phyloP scores from a whole-genome alignment of 2,329 filamentous ascomycete species.

The Conoideocrella luteorostrata region DNA sequence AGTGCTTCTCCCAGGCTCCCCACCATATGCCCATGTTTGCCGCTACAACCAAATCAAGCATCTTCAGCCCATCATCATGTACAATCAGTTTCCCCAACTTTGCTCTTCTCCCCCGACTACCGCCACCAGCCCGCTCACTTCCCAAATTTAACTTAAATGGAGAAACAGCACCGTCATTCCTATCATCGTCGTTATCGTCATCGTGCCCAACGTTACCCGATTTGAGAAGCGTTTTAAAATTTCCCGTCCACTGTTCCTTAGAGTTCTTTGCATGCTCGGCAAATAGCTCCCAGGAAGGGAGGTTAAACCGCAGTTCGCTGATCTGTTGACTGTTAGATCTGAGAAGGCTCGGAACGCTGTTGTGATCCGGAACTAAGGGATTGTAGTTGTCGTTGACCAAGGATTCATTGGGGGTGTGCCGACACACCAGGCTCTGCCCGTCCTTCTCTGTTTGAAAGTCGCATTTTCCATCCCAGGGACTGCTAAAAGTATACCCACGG shows the following conservation, averaged over 20 bases:
- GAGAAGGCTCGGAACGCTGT: conserved; percentile 10
- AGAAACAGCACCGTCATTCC: conserved; percentile 27
- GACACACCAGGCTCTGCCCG: conserved; percentile 69
- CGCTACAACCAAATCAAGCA: conserved; percentile 88
- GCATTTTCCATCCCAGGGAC: conserved; percentile 82
- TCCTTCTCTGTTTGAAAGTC: conserved; percentile 74
- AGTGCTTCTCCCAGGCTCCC: conserved; percentile 68
- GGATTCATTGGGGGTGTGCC: conserved; percentile 55
- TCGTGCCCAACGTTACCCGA: conserved; percentile 19
- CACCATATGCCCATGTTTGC: conserved; percentile 93
- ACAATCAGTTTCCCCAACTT: conserved; percentile 93
- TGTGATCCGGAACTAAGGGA: conserved; percentile 34
- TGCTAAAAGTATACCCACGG: conserved; percentile 69
- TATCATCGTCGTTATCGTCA: conserved; percentile 31
- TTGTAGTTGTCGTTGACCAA: conserved; percentile 28
- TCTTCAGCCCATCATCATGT: conserved; percentile 83
- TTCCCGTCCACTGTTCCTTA: conserved; percentile 32
- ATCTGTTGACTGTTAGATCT: conserved; percentile 31
- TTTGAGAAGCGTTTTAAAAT: conserved; percentile 37
- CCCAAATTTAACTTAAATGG: conserved; percentile 69
- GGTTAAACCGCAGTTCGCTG: conserved; percentile 86
- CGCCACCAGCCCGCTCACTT: conserved; percentile 77
- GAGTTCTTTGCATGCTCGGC: conserved; percentile 26
- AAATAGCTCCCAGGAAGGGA: conserved; percentile 55
- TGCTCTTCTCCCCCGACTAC: conserved; percentile 75